Percentiles rank a stretch among this genome's conserved stretches.
phyloP scores from a whole-genome alignment of 2,329 filamentous ascomycete species.

The Zymoseptoria pseudotritici region DNA sequence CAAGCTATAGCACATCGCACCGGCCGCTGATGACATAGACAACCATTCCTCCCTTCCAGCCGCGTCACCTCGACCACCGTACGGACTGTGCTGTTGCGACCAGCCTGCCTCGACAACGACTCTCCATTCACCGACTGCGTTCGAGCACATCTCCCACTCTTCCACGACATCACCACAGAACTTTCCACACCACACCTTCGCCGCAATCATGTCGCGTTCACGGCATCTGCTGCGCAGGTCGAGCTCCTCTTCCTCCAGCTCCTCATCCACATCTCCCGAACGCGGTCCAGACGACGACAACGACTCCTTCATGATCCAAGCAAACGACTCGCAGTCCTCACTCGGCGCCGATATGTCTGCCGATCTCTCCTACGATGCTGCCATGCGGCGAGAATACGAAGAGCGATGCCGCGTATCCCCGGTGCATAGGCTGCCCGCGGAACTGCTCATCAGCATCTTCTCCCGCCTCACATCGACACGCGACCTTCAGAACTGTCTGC shows the following conservation, averaged over 20 bases:
- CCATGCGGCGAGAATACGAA: constrained; percentile 47
- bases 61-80: background rate
- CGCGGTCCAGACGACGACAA: constrained; percentile 82
- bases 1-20: background rate
- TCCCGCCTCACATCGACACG: constrained; percentile 63
- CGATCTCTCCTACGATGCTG: constrained; percentile 57
- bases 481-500: constrained; percentile 81
- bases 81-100: background rate
- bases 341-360: constrained; percentile 61
- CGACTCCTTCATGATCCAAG: constrained; percentile 76
- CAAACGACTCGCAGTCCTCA: constrained; percentile 88
- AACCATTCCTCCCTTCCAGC: background rate
- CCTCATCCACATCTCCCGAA: constrained; percentile 66
- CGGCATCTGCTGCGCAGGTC: constrained; percentile 24
- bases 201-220: constrained; percentile 20
- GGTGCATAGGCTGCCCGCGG: constrained; percentile 78
- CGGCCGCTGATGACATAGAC: background rate
- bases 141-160: background rate
- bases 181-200: background rate
- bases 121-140: background rate
- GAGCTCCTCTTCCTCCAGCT: constrained; percentile 40
- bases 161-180: background rate
- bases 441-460: constrained; percentile 91
- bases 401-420: constrained; percentile 66
- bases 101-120: background rate